Conservation (phyloP, 2,329 filamentous ascomycete species). For the Bipolaris gigantea region DNA sequence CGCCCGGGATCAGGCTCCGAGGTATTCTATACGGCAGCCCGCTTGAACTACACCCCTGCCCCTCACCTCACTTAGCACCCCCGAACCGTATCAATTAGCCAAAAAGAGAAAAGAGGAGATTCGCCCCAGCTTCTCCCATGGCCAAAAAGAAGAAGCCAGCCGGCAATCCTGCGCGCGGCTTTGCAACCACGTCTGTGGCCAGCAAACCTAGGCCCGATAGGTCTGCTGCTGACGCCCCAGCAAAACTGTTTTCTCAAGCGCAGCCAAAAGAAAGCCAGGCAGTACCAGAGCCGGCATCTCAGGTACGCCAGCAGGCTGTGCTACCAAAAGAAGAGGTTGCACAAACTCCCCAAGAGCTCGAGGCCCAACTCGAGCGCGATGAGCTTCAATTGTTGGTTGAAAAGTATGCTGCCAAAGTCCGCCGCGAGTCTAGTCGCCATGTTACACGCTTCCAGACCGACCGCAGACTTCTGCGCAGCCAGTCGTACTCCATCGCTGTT, state of each 20-base stretch:
- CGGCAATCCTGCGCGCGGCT: conserved; percentile 85
- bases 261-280: conserved; percentile 20
- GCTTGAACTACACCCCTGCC: conserved; percentile 18
- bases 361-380: conserved; percentile 84
- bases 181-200: conserved; percentile 89
- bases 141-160: conserved; percentile 92
- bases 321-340: conserved; percentile 46
- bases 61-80: neutral
- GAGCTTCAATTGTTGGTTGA: conserved; percentile 87
- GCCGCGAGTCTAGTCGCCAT: conserved; percentile 77
- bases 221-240: conserved; percentile 21
- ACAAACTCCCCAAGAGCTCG: conserved; percentile 81
- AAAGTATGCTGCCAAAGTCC: conserved; percentile 76
- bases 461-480: conserved; percentile 74
- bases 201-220: conserved; percentile 68
- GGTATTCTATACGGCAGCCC: conserved; percentile 40
- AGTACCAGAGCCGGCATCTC: conserved; percentile 8
- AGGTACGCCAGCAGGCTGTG: conserved; percentile 10
- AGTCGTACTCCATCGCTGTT: conserved; percentile 72
- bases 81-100: neutral
- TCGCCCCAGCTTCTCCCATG: conserved; percentile 54
- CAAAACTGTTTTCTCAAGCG: conserved; percentile 8
- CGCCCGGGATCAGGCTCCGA: conserved; percentile 39
- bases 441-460: conserved; percentile 80
- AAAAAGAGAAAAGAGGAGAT: neutral